Base-by-base conservation (phyloP, 2,329 filamentous ascomycete genomes). In the Aspergillus texensis region DNA sequence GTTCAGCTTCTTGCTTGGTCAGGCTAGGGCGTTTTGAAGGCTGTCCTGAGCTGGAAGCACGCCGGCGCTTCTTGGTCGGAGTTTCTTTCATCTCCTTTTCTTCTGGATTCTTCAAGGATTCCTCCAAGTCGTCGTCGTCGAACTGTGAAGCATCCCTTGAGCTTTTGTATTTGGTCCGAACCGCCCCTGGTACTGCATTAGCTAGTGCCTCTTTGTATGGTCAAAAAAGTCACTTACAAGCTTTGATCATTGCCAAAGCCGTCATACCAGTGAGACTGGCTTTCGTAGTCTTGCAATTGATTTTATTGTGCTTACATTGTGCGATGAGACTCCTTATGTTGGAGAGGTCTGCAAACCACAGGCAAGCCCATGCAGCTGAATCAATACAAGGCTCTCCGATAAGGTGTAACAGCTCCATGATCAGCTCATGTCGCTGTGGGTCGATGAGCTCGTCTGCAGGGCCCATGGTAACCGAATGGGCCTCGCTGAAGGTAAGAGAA, bases 371-470 rank as follows among this genome's bases (percentile, higher is more conserved):
- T 24, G 2, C 21, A 6, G n/a, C 14, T 6, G 43, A 46, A 6
- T 9, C 4, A 26, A 46, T 0, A 0, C 0, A 0, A 21, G n/a
- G 9, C 1, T 26, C 43, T 24, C 3, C 4, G 6, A 46, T 21
- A 46, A 2, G 2, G 0, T 11, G 1, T 4, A n/a, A 21, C 0
- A 46, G 21, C 8, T 21, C 3, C 5, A 0, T 12, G 0, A 46
- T 46, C 1, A 12, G 11, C n/a, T 26, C 10, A 2, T 4, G 21
- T 12, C 43, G 8, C 43, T 26, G 0, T 12, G 21, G n/a, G 21
- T 46, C 21, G 1, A 24, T 1, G 9, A 46, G 21, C 21, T 46
- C 43, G 21, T 21, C n/a, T 24, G 21, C 43, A 12, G 43, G 43
- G 16, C 19, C 16, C n/a, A n/a, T 43, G 39, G 2, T 1, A n/a